Evolutionary conservation across 768 basidiomycete species (phyloP).

Genomic region (Serpula lacrymans): DNA sequence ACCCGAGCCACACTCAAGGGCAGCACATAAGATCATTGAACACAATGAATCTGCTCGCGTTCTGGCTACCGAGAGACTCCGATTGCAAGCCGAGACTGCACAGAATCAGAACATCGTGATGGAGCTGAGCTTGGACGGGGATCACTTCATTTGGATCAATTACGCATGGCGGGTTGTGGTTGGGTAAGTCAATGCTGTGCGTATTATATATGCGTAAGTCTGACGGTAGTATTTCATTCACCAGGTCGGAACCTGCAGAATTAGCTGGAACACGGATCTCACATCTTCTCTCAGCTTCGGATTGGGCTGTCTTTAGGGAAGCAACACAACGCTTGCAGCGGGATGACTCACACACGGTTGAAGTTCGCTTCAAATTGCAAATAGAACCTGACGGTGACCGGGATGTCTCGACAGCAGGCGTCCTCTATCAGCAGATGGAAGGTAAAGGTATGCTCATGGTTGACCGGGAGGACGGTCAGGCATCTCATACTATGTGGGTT

Average conservation of each 20-base stretch:
- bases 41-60: constrained; percentile 74
- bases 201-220: not conserved
- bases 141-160: constrained; percentile 94
- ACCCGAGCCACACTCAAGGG: constrained; percentile 33
- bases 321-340: constrained; percentile 82
- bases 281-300: constrained; percentile 70
- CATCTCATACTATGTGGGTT: constrained; percentile 98
- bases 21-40: constrained; percentile 48
- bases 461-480: constrained; percentile 81
- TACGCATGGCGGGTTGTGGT: constrained; percentile 93
- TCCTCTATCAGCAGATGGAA: constrained; percentile 84
- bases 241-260: constrained; percentile 79
- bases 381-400: constrained; percentile 58
- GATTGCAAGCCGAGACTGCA: constrained; percentile 89
- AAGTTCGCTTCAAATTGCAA: constrained; percentile 84
- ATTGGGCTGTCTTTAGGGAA: constrained; percentile 80
- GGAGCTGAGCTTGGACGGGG: constrained; percentile 91
- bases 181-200: constrained; percentile 59
- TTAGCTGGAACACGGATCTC: constrained; percentile 80
- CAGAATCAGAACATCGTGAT: constrained; percentile 95
- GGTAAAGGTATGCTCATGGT: constrained; percentile 99
- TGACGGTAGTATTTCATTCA: constrained; percentile 14
- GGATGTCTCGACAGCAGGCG: constrained; percentile 48
- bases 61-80: constrained; percentile 84
- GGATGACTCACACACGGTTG: constrained; percentile 92